Evolutionary conservation across 352 stramenopile genomes (phyloP), one percentile per base, ranked within the genome.

Genomic region (Aphanomyces cochlioides): DNA sequence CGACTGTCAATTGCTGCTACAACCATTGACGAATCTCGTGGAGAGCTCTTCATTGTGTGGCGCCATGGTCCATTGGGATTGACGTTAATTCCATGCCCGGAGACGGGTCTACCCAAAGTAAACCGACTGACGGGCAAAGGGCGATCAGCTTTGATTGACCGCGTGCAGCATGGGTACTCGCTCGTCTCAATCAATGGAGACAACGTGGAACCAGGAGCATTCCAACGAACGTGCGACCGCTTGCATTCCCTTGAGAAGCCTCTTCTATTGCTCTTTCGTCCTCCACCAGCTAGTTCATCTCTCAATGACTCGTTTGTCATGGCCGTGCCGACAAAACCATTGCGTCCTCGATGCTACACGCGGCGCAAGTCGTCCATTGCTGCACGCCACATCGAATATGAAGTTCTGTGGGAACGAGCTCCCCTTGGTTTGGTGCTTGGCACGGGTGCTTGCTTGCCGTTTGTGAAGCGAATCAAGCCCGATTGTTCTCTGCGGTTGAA

Each of bases 41-140:
- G 45, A 39, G 43, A 70, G 13, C 19, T 70, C 17, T 47, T 60
- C n/a, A 43, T 70, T n/a, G 38, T 70, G 10, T 70, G 64, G 64
- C 64, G 64, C 37, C 8, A 10, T 8, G 48, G 50, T 6, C 37
- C 40, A n/a, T 40, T 70, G 17, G 64, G 64, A 47, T 7, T 70
- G 15, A 64, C 64, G 39, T 61, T 70, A 7, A 15, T 70, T 28
- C 21, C 59, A 19, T 47, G 47, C 47, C 10, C 64, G 2, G 19
- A 19, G 37, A 56, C 47, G 36, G 64, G 64, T 21, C 21, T 70
- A 3, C 48, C 40, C 3, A 37, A 63, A 15, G 64, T 70, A 10
- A 47, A 63, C 54, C 64, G 64, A 34, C 54, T 70, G 38, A 70
- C 64, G 39, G 64, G 64, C 10, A 70, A 70, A 63, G 64, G 64